These are phyloP conservation scores for Rhodotorula sp. DNA, from an alignment of 1,284 basidiomycete species.

Conservation along the genomic window DNA sequence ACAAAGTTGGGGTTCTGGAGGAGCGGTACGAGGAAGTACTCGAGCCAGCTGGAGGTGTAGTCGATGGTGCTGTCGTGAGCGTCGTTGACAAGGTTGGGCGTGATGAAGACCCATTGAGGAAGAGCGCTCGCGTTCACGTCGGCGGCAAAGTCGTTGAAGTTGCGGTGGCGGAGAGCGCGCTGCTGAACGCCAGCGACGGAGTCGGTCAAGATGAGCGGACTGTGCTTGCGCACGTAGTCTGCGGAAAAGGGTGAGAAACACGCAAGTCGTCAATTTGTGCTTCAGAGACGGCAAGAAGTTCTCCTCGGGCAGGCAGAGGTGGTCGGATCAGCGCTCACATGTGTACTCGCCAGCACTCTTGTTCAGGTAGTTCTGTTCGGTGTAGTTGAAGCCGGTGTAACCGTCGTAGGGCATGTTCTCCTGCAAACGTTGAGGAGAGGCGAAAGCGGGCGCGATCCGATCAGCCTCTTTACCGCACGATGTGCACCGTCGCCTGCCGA, in stretches of 20 bases:
- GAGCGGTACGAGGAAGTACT: slow-evolving; percentile 59
- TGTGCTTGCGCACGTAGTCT: slow-evolving; percentile 38
- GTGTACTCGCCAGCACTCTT: slow-evolving; percentile 51
- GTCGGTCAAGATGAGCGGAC: slow-evolving; percentile 50
- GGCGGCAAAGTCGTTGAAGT: slow-evolving; percentile 63
- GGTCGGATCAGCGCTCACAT: slow-evolving; percentile 3
- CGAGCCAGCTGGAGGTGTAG: slow-evolving; percentile 56
- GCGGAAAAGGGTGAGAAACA: too few relatives aligned
- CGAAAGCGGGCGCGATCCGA: too few relatives aligned
- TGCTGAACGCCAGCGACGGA: slow-evolving; percentile 48
- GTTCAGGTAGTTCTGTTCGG: slow-evolving; percentile 54
- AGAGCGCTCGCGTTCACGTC: slow-evolving; percentile 57
- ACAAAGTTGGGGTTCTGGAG: slow-evolving; percentile 57
- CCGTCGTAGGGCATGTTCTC: slow-evolving; percentile 63
- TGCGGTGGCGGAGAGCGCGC: slow-evolving; percentile 59
- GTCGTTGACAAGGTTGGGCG: slow-evolving; percentile 63
- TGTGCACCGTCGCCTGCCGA: too few relatives aligned
- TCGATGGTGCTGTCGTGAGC: slow-evolving; percentile 61
- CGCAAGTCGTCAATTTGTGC: too few relatives aligned
- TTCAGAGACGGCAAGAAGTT: too few relatives aligned
- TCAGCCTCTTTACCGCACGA: too few relatives aligned
- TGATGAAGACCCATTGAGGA: slow-evolving; percentile 64
- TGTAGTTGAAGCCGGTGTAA: slow-evolving; percentile 50
- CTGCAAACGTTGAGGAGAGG: slow-evolving; percentile 48
- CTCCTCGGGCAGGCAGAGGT: too few relatives aligned